A percentile compares a stretch with the other conserved stretches of the same genome.
These are phyloP conservation scores for Geotrichum fermentans DNA, from an alignment of 1,139 yeast species.

Conservation along the genomic window DNA sequence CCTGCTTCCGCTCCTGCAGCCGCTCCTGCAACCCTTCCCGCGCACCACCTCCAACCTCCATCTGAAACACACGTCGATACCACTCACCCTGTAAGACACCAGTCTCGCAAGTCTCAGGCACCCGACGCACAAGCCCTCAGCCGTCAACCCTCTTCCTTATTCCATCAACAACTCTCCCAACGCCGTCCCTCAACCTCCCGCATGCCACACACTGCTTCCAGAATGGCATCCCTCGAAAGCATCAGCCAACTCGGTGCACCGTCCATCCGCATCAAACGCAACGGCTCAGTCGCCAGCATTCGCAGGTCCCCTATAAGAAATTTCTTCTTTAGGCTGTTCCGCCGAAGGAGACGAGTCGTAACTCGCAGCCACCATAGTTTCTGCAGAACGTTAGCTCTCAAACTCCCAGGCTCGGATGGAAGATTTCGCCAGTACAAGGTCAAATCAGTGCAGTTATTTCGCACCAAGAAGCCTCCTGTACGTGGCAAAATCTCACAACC, in stretches of 20 bases:
- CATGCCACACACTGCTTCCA: not conserved
- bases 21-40: not conserved
- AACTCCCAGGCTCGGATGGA: not conserved
- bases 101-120: not conserved
- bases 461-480: not conserved
- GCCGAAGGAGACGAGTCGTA: not conserved
- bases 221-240: conserved; percentile 5
- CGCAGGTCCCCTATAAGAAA: conserved; percentile 2
- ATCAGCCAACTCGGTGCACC: conserved; percentile 5
- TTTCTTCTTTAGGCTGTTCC: conserved; percentile 7
- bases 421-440: conserved; percentile 9
- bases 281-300: not conserved
- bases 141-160: not conserved
- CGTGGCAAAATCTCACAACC: conserved; percentile 16
- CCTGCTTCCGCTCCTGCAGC: not conserved
- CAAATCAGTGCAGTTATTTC: conserved; percentile 7
- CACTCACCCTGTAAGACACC: not conserved
- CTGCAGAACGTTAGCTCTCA: not conserved
- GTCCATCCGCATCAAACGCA: not conserved
- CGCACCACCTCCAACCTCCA: not conserved
- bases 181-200: not conserved
- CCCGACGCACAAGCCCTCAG: not conserved
- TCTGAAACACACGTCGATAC: not conserved
- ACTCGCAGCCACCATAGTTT: not conserved
- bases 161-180: not conserved